Evolutionary conservation across 179 eudicot genomes (phyloP), one percentile per base, ranked within the genome.

Genomic region (Actinidia arguta): DNA sequence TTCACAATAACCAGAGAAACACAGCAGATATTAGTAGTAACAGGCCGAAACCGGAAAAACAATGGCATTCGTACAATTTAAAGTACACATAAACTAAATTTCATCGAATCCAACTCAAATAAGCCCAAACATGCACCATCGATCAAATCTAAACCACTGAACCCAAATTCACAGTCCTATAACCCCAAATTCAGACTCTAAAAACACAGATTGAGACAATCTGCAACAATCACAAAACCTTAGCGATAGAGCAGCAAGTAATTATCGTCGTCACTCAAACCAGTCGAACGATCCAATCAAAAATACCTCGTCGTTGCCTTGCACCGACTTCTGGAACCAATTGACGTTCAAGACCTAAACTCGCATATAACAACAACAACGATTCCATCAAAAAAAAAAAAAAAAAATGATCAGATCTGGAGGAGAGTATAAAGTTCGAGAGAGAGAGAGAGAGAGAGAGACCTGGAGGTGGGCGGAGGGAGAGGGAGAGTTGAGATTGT

Each of bases 281-380:
- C 52, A 50, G 10, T 6, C 52, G 10, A 50, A 50, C 39, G 64
- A 12, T 9, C 56, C 9, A 42, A 68, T 42, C 13, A 13, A 22
- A 78, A 20, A 77, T 88, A 95, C 99, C 98, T 93, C 99, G 73
- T 95, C 98, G 81, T 95, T 92, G 27, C 98, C 98, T 66, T 85
- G 92, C 8, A 89, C 76, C n/a, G 88, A 91, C 87, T 91, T 95
- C 85, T 89, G 91, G 88, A 95, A 93, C 88, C 94, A 85, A 81
- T 94, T 90, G 48, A 94, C 84, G 80, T 88, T 93, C 85, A 92
- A 82, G 58, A 95, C 97, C 99, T 95, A 75, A 27, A 82, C 84
- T 54, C 31, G 61, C 1, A 71, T 70, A 55, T 63, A 44, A 63
- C n/a, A 24, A 47, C 62, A 9, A 73, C 50, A 27, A 51, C 20